A percentile compares a stretch with the other conserved stretches of the same genome.
Evolutionary conservation across 176 grass and related monocot species (phyloP).

Genomic region (Oryza officinalis): DNA sequence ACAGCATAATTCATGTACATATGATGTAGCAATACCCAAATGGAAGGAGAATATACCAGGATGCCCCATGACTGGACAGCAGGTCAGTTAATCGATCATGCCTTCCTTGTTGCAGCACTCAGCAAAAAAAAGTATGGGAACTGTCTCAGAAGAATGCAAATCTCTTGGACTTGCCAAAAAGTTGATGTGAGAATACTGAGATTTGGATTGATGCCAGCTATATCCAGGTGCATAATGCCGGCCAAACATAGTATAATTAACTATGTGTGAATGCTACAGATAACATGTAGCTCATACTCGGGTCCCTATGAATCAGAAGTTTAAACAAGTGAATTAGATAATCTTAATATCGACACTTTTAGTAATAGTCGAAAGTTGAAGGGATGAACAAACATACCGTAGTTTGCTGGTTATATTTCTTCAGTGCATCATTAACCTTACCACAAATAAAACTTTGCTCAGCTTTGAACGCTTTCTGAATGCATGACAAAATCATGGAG

Average conservation of each 20-base stretch:
- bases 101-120: slow-evolving; percentile 20
- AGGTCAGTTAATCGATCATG: not conserved
- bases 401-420: slow-evolving; percentile 5
- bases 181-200: slow-evolving; percentile 27
- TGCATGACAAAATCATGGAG: not conserved
- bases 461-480: not conserved
- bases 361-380: not conserved
- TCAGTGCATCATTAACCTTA: slow-evolving; percentile 6
- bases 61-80: slow-evolving; percentile 11
- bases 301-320: slow-evolving; percentile 10
- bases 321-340: not conserved
- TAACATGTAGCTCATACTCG: slow-evolving; percentile 23
- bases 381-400: not conserved
- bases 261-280: slow-evolving; percentile 25
- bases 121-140: slow-evolving; percentile 13
- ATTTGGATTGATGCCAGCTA: not conserved
- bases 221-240: not conserved
- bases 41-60: not conserved
- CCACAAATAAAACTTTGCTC: not conserved
- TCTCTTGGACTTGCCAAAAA: slow-evolving; percentile 22
- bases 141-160: not conserved
- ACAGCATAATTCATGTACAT: not conserved
- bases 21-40: not conserved
- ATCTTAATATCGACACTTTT: not conserved
- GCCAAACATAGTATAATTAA: not conserved